These are phyloP conservation scores for Termitomyces sp. DNA, from an alignment of 768 basidiomycete species.

Conservation along the genomic window DNA sequence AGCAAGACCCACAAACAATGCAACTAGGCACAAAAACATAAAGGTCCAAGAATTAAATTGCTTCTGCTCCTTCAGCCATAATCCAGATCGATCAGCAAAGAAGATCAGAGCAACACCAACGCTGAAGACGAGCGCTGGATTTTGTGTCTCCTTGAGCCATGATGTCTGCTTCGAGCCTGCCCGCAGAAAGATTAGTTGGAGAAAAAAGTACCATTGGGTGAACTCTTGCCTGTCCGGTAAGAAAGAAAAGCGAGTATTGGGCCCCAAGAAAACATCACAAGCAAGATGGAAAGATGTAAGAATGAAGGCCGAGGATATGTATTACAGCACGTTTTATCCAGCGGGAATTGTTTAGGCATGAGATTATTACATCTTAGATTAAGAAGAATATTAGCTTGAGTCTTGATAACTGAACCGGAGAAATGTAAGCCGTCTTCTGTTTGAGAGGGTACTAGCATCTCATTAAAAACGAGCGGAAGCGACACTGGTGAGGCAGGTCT, in stretches of 20 bases:
- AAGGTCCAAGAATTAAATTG: slow-evolving; percentile 71
- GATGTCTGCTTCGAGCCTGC: slow-evolving; percentile 3
- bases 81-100: slow-evolving; percentile 76
- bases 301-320: slow-evolving; percentile 63
- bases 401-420: slow-evolving; percentile 49
- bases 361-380: slow-evolving; percentile 78
- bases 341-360: slow-evolving; percentile 55
- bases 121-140: slow-evolving; percentile 59
- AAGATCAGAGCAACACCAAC: slow-evolving; percentile 63
- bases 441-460: slow-evolving; percentile 64
- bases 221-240: slow-evolving; percentile 13
- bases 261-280: slow-evolving; percentile 41
- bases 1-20: slow-evolving; percentile 52
- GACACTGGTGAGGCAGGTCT: slow-evolving; percentile 33
- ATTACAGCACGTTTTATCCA: slow-evolving; percentile 79
- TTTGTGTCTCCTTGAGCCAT: slow-evolving; percentile 27
- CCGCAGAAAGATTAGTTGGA: background rate
- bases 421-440: slow-evolving; percentile 89
- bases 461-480: slow-evolving; percentile 77
- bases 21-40: slow-evolving; percentile 45
- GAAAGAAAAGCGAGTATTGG: slow-evolving; percentile 39
- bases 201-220: background rate
- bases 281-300: slow-evolving; percentile 50
- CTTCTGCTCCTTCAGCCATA: slow-evolving; percentile 91
- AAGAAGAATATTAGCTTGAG: slow-evolving; percentile 73